Conservation (phyloP, 176 grass and related monocot species). For the Alopecurus myosuroides region DNA sequence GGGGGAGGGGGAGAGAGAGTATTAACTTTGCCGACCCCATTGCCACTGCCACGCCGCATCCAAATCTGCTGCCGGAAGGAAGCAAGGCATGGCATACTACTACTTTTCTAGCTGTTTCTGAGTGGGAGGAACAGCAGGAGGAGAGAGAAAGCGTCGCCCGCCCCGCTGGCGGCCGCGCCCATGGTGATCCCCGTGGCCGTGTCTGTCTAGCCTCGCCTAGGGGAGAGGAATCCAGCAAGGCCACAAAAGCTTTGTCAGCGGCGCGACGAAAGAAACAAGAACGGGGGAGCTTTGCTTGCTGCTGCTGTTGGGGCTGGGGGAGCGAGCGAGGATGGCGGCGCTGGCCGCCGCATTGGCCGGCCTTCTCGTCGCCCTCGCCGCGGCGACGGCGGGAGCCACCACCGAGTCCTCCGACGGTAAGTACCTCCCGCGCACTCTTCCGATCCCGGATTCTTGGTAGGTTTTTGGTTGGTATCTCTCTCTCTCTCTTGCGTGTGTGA, state of each 20-base stretch:
- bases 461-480: neutral
- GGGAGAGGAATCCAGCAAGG: neutral
- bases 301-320: neutral
- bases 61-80: conserved; percentile 27
- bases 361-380: conserved; percentile 19
- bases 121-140: neutral
- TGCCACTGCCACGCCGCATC: conserved; percentile 26
- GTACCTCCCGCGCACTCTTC: neutral
- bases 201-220: neutral
- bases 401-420: conserved; percentile 45
- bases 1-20: neutral
- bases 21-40: conserved; percentile 8
- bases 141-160: neutral
- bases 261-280: neutral
- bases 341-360: conserved; percentile 32
- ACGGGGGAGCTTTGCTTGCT: neutral
- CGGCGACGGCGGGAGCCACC: conserved; percentile 27
- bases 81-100: conserved; percentile 31
- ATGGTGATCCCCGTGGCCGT: conserved; percentile 36
- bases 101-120: conserved; percentile 1
- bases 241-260: neutral
- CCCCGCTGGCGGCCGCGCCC: neutral
- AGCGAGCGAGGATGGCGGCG: conserved; percentile 17
- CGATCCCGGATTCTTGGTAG: conserved; percentile 9
- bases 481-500: neutral